Evolutionary conservation across 805 yeast genomes (phyloP), one percentile per base, ranked within the genome.

Genomic region (Wickerhamomyces alni): DNA sequence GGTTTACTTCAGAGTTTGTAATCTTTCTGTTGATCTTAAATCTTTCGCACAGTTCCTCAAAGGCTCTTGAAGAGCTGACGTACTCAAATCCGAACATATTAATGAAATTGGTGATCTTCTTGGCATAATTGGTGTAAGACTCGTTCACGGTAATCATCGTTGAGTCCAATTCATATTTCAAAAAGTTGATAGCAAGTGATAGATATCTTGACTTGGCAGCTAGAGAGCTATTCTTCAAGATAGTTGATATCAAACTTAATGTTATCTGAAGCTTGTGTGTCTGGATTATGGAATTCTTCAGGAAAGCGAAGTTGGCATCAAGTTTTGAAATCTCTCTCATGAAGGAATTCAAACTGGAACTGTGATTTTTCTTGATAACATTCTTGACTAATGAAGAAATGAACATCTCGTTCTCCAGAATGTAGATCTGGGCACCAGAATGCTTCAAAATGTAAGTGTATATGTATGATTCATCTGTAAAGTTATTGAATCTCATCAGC

Each of bases 391-490:
- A 27, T 6, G 46, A 42, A 2, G 37, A 35, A 2, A 46, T 35
- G 16, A 54, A 51, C 1, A 26, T 30, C 16, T 45, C 50, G 13
- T 42, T 41, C 17, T 54, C 55, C n/a, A 42, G 12, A 12, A 36
- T 30, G 30, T 53, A 53, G 2, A 42, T 39, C 17, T 36, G 27
- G 0, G 12, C 2, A 1, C 54, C 52, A 1, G 54, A 46, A 19
- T 47, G 46, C 17, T 39, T 46, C 11, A 55, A 35, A 16, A 54
- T 49, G 37, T 37, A 49, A 2, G 50, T 30, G 29, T 36, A 52
- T 2, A 52, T 40, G 15, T 39, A 39, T 3, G 51, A 45, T 21
- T 53, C 56, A 37, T 55, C 54, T 3, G 43, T 43, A 35, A 55
- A 51, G 16, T 49, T 38, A 38, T 48, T 46, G 22, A 46, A 43